Conservation (phyloP, 257 asterid genomes). For the Anisodus tanguticus region DNA sequence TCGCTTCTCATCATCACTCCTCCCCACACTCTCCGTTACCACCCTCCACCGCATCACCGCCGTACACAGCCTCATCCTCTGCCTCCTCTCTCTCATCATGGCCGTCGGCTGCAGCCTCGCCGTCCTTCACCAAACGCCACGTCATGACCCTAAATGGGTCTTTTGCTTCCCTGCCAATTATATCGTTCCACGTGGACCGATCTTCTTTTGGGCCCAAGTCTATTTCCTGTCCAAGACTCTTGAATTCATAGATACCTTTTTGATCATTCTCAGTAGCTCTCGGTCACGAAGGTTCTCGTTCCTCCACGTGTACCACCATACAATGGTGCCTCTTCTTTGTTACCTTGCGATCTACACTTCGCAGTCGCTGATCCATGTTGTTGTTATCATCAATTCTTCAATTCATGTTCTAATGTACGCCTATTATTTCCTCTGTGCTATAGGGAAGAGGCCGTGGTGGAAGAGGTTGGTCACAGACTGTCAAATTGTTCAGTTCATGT, state of each 20-base stretch:
- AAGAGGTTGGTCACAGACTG: slow-evolving; percentile 73
- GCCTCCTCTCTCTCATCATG: slow-evolving; percentile 73
- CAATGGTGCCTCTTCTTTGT: slow-evolving; percentile 73
- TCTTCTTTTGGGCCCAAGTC: slow-evolving; percentile 80
- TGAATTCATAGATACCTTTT: slow-evolving; percentile 71
- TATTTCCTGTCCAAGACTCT: slow-evolving; percentile 76
- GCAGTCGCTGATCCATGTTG: slow-evolving; percentile 81
- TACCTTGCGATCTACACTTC: slow-evolving; percentile 55
- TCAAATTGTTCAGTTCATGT: slow-evolving; percentile 79
- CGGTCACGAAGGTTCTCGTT: slow-evolving; percentile 65
- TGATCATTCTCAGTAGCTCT: slow-evolving; percentile 63
- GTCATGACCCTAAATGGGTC: slow-evolving; percentile 54
- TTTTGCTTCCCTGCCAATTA: slow-evolving; percentile 66
- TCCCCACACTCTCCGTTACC: slow-evolving; percentile 46
- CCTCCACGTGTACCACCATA: slow-evolving; percentile 95
- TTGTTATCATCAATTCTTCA: slow-evolving; percentile 70
- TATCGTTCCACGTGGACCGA: slow-evolving; percentile 65
- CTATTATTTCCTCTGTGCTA: slow-evolving; percentile 63
- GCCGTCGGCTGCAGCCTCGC: slow-evolving; percentile 72
- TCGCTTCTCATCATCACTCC: slow-evolving; percentile 40
- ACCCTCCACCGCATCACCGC: slow-evolving; percentile 69
- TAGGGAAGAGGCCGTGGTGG: slow-evolving; percentile 74
- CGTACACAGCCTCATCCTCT: slow-evolving; percentile 70
- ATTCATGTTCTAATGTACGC: slow-evolving; percentile 90
- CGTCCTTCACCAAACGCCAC: slow-evolving; percentile 64